Conservation (phyloP, 306 rosid species). For the Corylus heterophylla region DNA sequence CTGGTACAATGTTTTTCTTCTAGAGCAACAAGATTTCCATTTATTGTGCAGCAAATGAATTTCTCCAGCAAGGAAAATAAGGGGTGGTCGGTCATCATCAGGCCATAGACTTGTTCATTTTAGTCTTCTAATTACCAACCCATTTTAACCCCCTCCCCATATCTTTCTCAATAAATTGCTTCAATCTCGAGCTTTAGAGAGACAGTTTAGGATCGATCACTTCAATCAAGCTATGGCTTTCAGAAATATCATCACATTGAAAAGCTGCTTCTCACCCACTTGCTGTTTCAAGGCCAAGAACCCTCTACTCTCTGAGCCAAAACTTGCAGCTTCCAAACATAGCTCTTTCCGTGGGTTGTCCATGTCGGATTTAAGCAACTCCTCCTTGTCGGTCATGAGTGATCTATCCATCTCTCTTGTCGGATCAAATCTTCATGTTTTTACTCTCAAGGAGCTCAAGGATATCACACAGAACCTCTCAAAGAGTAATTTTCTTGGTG, state of each 20-base stretch:
- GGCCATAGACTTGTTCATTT: slow-evolving; percentile 7
- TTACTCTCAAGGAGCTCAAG: slow-evolving; percentile 65
- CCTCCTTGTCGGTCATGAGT: slow-evolving; percentile 66
- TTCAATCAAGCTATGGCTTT: slow-evolving; percentile 40
- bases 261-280: slow-evolving; percentile 34
- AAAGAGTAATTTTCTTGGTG: slow-evolving; percentile 66
- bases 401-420: slow-evolving; percentile 70
- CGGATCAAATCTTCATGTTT: slow-evolving; percentile 78
- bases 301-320: slow-evolving; percentile 19
- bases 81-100: slow-evolving; percentile 16
- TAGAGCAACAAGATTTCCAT: slow-evolving; percentile 2
- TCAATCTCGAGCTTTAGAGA: slow-evolving; percentile 27
- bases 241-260: slow-evolving; percentile 38
- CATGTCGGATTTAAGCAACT: slow-evolving; percentile 68
- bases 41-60: not conserved
- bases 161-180: slow-evolving; percentile 13
- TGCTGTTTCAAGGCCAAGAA: slow-evolving; percentile 50
- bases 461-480: slow-evolving; percentile 55
- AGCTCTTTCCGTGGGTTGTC: slow-evolving; percentile 54
- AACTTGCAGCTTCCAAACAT: slow-evolving; percentile 35
- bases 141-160: slow-evolving; percentile 10
- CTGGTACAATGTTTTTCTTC: not conserved
- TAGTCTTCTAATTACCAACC: slow-evolving; percentile 26
- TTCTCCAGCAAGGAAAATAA: slow-evolving; percentile 22
- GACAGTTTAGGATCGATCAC: not conserved